Evolutionary conservation across 345 rosid species (phyloP).

Genomic region (Gossypium arboreum): DNA sequence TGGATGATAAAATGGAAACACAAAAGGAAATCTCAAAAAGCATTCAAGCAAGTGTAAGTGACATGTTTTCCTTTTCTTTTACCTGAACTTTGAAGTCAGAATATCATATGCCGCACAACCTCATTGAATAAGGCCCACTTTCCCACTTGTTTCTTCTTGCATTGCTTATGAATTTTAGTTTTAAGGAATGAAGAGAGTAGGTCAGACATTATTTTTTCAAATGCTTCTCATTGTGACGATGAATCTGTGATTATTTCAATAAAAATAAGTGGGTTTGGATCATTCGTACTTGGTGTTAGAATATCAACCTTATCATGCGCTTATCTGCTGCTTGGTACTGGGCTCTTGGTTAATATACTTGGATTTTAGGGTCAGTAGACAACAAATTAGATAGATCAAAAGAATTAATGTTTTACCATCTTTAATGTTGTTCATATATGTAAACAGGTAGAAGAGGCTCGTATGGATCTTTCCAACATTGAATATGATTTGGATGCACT

Average conservation of each 20-base stretch:
- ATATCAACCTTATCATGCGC: background rate
- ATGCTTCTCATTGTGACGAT: background rate
- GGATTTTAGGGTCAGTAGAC: background rate
- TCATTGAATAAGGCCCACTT: background rate
- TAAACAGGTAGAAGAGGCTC: conserved; percentile 65
- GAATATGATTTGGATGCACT: conserved; percentile 55
- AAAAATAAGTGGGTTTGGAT: background rate
- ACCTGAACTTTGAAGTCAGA: background rate
- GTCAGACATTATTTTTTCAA: background rate
- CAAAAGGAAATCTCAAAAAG: conserved; percentile 72
- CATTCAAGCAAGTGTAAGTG: conserved; percentile 59
- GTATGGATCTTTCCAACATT: conserved; percentile 51
- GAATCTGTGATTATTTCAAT: background rate
- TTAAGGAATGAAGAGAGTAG: background rate
- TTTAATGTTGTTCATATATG: conserved; percentile 1
- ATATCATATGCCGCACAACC: background rate
- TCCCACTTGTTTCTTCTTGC: background rate
- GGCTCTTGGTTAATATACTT: background rate
- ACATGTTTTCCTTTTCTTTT: background rate
- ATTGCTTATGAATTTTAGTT: background rate
- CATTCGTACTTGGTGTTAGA: background rate
- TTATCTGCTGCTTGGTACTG: background rate
- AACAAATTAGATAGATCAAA: background rate
- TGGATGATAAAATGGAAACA: conserved; percentile 74
- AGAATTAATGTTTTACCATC: background rate